Evolutionary conservation across 176 grass and related monocot species (phyloP).

Genomic region (Coix lacrymajobi): DNA sequence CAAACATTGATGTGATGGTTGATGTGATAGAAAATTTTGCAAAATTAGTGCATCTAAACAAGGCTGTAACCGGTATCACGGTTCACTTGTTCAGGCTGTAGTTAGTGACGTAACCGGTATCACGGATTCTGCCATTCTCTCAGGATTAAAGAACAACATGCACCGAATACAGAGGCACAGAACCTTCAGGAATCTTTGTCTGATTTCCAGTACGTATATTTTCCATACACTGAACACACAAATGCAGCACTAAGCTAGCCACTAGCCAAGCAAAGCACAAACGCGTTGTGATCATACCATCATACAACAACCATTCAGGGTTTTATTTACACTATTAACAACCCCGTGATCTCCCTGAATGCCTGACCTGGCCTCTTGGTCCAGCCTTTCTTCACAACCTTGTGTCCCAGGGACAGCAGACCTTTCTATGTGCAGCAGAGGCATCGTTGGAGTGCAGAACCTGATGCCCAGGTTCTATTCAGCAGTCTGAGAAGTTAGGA

Average conservation of each 20-base stretch:
- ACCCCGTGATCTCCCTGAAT: background rate
- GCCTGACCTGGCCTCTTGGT: background rate
- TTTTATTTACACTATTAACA: background rate
- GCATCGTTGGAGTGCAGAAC: background rate
- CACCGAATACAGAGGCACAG: background rate
- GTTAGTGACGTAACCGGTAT: background rate
- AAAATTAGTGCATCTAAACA: too few species aligned
- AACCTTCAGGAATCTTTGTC: background rate
- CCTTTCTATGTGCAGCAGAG: background rate
- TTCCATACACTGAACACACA: background rate
- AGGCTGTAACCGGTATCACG: too few species aligned
- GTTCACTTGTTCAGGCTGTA: too few species aligned
- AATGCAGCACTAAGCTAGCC: background rate
- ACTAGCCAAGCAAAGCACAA: background rate
- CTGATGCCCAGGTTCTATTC: slow-evolving; percentile 8
- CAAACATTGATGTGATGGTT: too few species aligned
- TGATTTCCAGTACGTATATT: background rate
- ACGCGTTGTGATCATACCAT: background rate
- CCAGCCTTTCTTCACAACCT: background rate
- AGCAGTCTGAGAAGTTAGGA: background rate
- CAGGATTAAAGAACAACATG: background rate
- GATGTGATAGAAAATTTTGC: too few species aligned
- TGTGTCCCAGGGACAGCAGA: background rate
- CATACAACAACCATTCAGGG: background rate
- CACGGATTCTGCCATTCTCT: background rate